Base-by-base conservation (phyloP, 208 protist species). In the Leishmania arabica region DNA sequence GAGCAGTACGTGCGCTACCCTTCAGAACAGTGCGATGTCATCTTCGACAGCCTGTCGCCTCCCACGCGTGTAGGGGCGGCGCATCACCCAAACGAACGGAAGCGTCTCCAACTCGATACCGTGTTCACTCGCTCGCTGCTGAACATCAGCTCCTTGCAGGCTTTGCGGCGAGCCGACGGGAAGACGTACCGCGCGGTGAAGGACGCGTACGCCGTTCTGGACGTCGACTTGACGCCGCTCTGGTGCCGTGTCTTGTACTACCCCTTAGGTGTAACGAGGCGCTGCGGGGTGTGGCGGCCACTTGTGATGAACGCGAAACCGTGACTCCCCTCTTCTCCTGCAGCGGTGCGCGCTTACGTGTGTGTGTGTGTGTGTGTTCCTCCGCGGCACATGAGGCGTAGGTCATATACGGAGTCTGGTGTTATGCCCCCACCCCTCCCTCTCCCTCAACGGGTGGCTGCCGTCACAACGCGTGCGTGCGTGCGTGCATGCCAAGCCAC, bases 171-270 rank as follows among this genome's bases (percentile, higher is more conserved):
- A 1, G 54, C 68, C 4, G 54, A 40, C 19, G 60, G 75, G 17
- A 84, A 69, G 71, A 72, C 65, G 82, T 88, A 83, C 75, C 78
- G 56, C 74, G 65, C 60, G 13, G 87, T 72, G 21, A 84, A 77
- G 24, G 65, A 64, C 45, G 19, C 64, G 60, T 89, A 88, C 60
- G 68, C 64, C 13, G 68, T 93, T 34, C 64, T 93, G 54, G 91
- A 95, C 75, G 87, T 88, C 5, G 85, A 88, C 51, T 73, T 69
- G 45, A 93, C 91, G 7, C 89, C 91, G 47, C 75, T 91, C 85
- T 93, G 89, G 91, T 95, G 91, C 77, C 86, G 89, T 11, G 88
- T 95, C 66, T 76, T 92, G 19, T 95, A 93, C 77, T 93, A 93
- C 78, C 90, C 91, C 0, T 89, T 95, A 34, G 91, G 91, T 5